Percentiles rank a stretch among this genome's conserved stretches.
Evolutionary conservation across 768 basidiomycete species (phyloP).

Genomic region (Pulveroboletus ravenelii): DNA sequence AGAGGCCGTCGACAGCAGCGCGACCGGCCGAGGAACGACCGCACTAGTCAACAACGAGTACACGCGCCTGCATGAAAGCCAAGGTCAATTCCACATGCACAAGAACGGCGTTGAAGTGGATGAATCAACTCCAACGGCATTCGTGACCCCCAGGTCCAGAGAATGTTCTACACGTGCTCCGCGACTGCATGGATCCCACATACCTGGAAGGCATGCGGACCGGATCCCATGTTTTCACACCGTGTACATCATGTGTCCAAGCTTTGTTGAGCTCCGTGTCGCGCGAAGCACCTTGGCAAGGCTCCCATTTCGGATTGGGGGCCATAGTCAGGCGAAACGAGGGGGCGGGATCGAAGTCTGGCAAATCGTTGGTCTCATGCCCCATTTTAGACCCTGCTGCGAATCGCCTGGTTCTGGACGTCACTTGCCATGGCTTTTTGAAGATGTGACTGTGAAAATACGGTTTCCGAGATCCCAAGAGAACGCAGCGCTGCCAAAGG

Average conservation of each 20-base stretch:
- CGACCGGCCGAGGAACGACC: constrained; percentile 57
- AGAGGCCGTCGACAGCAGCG: constrained; percentile 60
- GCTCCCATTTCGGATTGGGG: constrained; percentile 41
- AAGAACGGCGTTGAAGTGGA: constrained; percentile 16
- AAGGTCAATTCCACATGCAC: constrained; percentile 22
- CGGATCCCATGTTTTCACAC: constrained; percentile 41
- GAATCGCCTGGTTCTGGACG: constrained; percentile 3
- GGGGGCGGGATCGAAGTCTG: constrained; percentile 18
- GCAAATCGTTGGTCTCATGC: constrained; percentile 8
- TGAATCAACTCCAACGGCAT: constrained; percentile 3
- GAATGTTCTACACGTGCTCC: constrained; percentile 1
- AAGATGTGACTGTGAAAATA: background rate
- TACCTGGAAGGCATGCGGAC: constrained; percentile 30
- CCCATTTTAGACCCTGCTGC: constrained; percentile 1
- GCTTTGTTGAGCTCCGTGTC: constrained; percentile 16
- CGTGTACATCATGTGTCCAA: constrained; percentile 32
- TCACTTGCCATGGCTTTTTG: background rate
- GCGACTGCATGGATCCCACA: constrained; percentile 7
- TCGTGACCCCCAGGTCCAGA: background rate
- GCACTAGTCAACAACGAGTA: constrained; percentile 55
- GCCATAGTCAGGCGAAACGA: constrained; percentile 34
- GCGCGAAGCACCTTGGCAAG: constrained; percentile 35
- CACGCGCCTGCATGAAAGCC: constrained; percentile 23
- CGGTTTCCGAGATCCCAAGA: background rate
- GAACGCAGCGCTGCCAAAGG: background rate